Evolutionary conservation across 2,329 filamentous ascomycete genomes (phyloP).

Genomic region (Mariannaea elegans): DNA sequence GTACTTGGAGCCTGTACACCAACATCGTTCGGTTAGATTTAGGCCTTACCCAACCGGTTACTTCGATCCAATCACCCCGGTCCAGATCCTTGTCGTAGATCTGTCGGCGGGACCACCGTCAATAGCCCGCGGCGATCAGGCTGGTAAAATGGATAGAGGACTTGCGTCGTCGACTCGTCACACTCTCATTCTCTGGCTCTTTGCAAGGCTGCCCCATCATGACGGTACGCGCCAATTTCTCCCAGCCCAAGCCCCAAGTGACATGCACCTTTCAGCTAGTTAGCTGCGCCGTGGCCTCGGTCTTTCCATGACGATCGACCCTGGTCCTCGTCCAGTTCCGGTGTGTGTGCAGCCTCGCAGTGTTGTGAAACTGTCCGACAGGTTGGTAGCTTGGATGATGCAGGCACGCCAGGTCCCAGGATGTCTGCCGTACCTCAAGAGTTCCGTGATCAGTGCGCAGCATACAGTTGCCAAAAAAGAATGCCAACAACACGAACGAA

Average conservation of each 20-base stretch:
- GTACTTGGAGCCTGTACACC: conserved; percentile 17
- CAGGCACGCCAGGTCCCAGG: conserved; percentile 26
- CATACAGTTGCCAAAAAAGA: conserved; percentile 23
- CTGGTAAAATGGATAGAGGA: neutral
- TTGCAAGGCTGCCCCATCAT: conserved; percentile 4
- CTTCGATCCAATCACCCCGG: conserved; percentile 12
- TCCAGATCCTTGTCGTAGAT: conserved; percentile 17
- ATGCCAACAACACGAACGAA: conserved; percentile 20
- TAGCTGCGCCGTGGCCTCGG: conserved; percentile 6
- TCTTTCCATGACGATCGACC: conserved; percentile 1
- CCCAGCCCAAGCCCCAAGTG: conserved; percentile 19
- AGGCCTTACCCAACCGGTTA: conserved; percentile 10
- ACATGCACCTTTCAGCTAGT: conserved; percentile 28
- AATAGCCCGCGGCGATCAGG: conserved; percentile 14
- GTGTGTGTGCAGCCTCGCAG: conserved; percentile 19
- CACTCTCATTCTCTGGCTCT: neutral
- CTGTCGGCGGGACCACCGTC: conserved; percentile 15
- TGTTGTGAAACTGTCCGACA: conserved; percentile 31
- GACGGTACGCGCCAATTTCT: conserved; percentile 9
- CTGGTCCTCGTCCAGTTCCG: conserved; percentile 3
- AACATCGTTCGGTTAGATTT: conserved; percentile 18
- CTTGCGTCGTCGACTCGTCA: neutral
- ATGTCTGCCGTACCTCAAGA: conserved; percentile 29
- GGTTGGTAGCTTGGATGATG: conserved; percentile 22
- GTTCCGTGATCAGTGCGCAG: conserved; percentile 25